These are phyloP conservation scores for Penicillium sp. DNA, from an alignment of 2,329 filamentous ascomycete genomes.

Conservation along the genomic window DNA sequence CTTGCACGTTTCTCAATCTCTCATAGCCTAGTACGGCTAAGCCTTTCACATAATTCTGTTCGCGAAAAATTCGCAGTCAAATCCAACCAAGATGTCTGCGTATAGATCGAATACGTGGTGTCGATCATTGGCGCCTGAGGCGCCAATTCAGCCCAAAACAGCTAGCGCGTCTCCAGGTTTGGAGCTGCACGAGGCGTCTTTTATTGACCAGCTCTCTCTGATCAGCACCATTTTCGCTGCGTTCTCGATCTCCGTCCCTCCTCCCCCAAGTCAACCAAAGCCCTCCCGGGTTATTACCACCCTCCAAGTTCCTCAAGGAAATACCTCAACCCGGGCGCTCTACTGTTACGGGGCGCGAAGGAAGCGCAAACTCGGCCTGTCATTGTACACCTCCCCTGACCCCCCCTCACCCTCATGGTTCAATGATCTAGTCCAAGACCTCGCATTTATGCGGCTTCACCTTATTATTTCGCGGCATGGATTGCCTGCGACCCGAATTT, in stretches of 20 bases:
- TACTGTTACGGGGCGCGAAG: neutral
- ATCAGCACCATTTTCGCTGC: neutral
- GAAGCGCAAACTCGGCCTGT: neutral
- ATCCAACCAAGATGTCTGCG: no score
- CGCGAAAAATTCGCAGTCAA: no score
- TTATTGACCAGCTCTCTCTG: neutral
- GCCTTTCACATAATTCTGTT: no score
- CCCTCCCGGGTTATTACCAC: no score
- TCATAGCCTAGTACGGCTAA: no score
- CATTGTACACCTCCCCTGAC: neutral
- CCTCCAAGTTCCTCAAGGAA: neutral
- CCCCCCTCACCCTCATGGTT: neutral
- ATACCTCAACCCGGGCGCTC: neutral
- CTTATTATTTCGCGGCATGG: conserved; percentile 71
- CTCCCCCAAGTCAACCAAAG: neutral
- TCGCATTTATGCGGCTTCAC: conserved; percentile 65
- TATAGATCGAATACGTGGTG: neutral
- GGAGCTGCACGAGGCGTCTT: conserved; percentile 11
- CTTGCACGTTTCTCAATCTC: no score
- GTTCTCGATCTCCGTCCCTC: neutral
- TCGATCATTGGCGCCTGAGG: conserved; percentile 6
- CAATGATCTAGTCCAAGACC: conserved; percentile 15
- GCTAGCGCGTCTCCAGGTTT: conserved; percentile 11
- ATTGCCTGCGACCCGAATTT: conserved; percentile 69
- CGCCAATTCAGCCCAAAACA: neutral